A percentile compares a stretch with the other conserved stretches of the same genome.
Evolutionary conservation across 2,329 filamentous ascomycete species (phyloP).

Genomic region (Torrubiellomyces zombiae): DNA sequence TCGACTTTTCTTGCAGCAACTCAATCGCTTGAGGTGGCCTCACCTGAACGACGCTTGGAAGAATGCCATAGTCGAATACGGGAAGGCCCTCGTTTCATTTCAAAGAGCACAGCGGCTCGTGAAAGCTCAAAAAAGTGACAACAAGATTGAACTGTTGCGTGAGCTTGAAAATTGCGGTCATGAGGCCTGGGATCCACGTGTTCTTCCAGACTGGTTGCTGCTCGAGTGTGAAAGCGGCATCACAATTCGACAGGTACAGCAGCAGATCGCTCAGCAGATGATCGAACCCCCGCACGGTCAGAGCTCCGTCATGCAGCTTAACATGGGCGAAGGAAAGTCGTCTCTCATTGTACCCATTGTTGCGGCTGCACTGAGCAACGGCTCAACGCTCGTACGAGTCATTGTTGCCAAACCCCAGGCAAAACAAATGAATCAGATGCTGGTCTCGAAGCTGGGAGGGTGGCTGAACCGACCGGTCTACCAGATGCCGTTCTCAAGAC

Average conservation of each 20-base stretch:
- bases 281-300: slow-evolving; percentile 15
- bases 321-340: slow-evolving; percentile 54
- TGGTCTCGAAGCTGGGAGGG: slow-evolving; percentile 27
- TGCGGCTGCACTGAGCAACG: slow-evolving; percentile 32
- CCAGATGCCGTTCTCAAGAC: slow-evolving; percentile 41
- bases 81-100: slow-evolving; percentile 18
- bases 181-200: slow-evolving; percentile 32
- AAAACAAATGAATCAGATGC: slow-evolving; percentile 27
- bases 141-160: slow-evolving; percentile 18
- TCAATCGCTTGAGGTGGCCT: slow-evolving; percentile 7
- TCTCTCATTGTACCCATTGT: slow-evolving; percentile 51
- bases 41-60: slow-evolving; percentile 17
- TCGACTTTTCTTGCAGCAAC: slow-evolving; percentile 17
- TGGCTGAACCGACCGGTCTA: slow-evolving; percentile 36
- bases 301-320: slow-evolving; percentile 44
- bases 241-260: slow-evolving; percentile 40
- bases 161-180: slow-evolving; percentile 36
- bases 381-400: slow-evolving; percentile 30
- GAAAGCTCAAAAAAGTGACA: slow-evolving; percentile 5
- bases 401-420: slow-evolving; percentile 44
- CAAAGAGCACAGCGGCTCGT: slow-evolving; percentile 27
- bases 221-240: slow-evolving; percentile 46
- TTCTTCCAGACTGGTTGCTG: slow-evolving; percentile 41
- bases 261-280: slow-evolving; percentile 39
- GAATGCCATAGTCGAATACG: slow-evolving; percentile 20